Conservation (phyloP, 2,329 filamentous ascomycete species). For the Fusarium udum region DNA sequence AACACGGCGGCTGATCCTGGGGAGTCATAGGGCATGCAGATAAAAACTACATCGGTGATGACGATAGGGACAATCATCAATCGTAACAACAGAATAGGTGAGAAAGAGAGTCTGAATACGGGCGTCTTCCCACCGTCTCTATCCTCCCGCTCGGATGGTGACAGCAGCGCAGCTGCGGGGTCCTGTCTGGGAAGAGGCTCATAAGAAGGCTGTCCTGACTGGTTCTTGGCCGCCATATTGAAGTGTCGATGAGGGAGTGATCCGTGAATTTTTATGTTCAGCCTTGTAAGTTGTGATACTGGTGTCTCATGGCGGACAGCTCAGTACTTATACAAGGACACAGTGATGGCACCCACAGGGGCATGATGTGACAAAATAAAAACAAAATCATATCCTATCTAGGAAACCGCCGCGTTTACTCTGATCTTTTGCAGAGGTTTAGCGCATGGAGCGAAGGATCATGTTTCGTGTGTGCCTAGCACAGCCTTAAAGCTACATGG, state of each 20-base stretch:
- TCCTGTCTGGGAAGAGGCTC: slow-evolving; percentile 32
- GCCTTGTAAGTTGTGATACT: not conserved
- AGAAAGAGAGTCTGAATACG: slow-evolving; percentile 25
- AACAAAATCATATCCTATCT: not conserved
- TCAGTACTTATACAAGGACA: slow-evolving; percentile 21
- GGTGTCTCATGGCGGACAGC: not conserved
- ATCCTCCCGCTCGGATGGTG: slow-evolving; percentile 8
- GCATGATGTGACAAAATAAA: not conserved
- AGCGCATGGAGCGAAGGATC: not conserved
- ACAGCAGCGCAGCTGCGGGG: slow-evolving; percentile 23
- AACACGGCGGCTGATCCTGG: slow-evolving; percentile 13
- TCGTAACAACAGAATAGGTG: slow-evolving; percentile 27
- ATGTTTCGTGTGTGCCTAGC: slow-evolving; percentile 22
- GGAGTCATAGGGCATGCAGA: not conserved
- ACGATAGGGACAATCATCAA: slow-evolving; percentile 18
- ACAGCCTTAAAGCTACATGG: slow-evolving; percentile 22
- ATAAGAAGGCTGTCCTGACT: slow-evolving; percentile 15
- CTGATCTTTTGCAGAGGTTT: not conserved
- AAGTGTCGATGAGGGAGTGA: not conserved
- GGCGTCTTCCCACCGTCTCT: slow-evolving; percentile 20
- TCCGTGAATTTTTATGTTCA: not conserved
- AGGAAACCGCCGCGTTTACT: slow-evolving; percentile 21
- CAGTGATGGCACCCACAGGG: not conserved
- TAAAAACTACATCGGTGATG: slow-evolving; percentile 27
- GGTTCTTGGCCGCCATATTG: slow-evolving; percentile 30